phyloP scores from a whole-genome alignment of 345 rosid genomes.

The Lumnitzera racemosa region DNA sequence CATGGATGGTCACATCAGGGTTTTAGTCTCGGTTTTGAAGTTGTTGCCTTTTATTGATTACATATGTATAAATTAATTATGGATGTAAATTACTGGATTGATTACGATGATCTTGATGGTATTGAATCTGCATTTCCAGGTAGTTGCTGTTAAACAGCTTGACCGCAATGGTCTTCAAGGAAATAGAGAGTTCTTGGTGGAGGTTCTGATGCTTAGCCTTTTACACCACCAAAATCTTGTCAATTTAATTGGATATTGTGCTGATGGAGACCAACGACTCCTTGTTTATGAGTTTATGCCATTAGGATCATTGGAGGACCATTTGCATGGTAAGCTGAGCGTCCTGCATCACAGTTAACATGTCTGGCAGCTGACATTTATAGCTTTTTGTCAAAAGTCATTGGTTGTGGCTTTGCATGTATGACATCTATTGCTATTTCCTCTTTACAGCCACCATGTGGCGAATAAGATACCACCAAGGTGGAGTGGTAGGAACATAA shows the following conservation, averaged over 20 bases:
- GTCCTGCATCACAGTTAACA: too few species aligned
- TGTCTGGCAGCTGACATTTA: too few species aligned
- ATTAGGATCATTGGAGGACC: constrained; percentile 89
- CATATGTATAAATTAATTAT: not conserved
- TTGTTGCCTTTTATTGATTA: not conserved
- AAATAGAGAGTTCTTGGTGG: constrained; percentile 90
- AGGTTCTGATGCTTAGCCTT: constrained; percentile 98
- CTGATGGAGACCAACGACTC: constrained; percentile 96
- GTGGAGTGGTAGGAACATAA: too few species aligned
- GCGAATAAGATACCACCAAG: too few species aligned
- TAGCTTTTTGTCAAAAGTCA: not conserved
- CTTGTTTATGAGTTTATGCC: constrained; percentile 95
- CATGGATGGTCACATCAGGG: not conserved
- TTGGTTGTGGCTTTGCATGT: not conserved
- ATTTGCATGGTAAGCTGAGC: constrained; percentile 64
- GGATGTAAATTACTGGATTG: not conserved
- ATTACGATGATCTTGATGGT: not conserved
- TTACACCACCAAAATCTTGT: constrained; percentile 95
- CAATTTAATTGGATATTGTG: constrained; percentile 91
- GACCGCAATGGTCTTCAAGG: constrained; percentile 97
- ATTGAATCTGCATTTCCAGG: constrained; percentile 27
- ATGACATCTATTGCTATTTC: too few species aligned
- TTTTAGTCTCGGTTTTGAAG: too few species aligned
- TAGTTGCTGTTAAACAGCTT: constrained; percentile 91
- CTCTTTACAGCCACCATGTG: too few species aligned